These are phyloP conservation scores for Ophiocordyceps camponoti-leonardi DNA, from an alignment of 2,329 filamentous ascomycete species.

Conservation along the genomic window DNA sequence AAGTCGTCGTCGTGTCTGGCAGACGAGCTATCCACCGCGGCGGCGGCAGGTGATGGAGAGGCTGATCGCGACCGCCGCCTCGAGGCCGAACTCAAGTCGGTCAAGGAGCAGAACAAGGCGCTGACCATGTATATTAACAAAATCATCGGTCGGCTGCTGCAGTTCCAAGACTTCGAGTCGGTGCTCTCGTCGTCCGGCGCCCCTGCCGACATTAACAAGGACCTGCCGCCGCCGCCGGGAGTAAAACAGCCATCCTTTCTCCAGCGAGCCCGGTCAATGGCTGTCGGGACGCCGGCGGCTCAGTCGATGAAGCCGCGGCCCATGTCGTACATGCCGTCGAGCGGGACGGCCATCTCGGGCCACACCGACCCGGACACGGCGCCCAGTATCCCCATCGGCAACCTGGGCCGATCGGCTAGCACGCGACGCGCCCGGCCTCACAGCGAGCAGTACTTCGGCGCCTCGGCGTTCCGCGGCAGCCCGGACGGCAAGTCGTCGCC, in stretches of 20 bases:
- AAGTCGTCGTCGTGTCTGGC: constrained; percentile 46
- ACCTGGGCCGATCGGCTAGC: constrained; percentile 33
- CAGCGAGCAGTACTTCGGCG: constrained; percentile 45
- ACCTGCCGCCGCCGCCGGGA: constrained; percentile 54
- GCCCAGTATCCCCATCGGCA: constrained; percentile 56
- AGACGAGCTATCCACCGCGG: constrained; percentile 66
- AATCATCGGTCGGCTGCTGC: constrained; percentile 87
- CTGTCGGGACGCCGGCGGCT: constrained; percentile 27
- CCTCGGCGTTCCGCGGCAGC: constrained; percentile 60
- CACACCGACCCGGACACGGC: constrained; percentile 55
- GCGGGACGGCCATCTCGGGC: constrained; percentile 16
- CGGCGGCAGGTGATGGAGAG: constrained; percentile 32
- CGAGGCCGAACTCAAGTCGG: constrained; percentile 60
- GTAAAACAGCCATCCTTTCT: constrained; percentile 29
- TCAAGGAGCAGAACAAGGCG: constrained; percentile 93
- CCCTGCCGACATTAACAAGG: constrained; percentile 51
- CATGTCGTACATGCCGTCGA: constrained; percentile 36
- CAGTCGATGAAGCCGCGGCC: constrained; percentile 35
- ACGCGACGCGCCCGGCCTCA: constrained; percentile 38
- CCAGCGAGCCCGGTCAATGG: constrained; percentile 44
- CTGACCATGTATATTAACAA: constrained; percentile 97
- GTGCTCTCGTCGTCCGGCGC: constrained; percentile 67
- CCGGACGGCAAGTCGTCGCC: constrained; percentile 47
- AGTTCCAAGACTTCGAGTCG: constrained; percentile 88
- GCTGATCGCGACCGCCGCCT: constrained; percentile 46